Base-by-base conservation (phyloP, 495 filamentous ascomycete species). In the Annulohypoxylon nitens region DNA sequence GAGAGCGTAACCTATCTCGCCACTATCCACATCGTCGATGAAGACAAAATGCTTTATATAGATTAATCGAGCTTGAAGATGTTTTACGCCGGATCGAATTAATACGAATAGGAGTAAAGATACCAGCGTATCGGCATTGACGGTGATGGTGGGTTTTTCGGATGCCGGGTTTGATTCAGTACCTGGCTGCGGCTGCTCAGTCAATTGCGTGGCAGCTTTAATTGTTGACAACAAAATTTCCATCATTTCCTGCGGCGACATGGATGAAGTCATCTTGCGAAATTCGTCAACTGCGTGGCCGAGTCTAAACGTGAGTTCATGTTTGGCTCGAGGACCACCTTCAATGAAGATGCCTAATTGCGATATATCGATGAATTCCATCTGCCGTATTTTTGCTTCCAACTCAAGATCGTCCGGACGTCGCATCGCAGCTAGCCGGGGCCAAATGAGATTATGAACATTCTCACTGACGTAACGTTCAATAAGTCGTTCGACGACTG, bases 41-140 rank as follows among this genome's bases (percentile, higher is more conserved):
- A 97, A 98, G 75, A 97, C 93, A 73, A 97, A 99, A 67, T 96
- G 92, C 61, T 94, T 92, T 89, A 99, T 97, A 78, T 98, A 98
- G 34, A 92, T 83, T 48, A 98, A 79, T 14, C 95, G 87, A 20
- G 97, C 94, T 74, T 97, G 92, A 23, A 98, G 86, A 82, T 97
- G 90, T 54, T 93, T 90, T 12, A 97, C 89, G 74, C 97, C 93
- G 41, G 94, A 92, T 71, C 97, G 88, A 61, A 99, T 98, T 20
- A 98, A 93, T 23, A 99, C 93, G 61, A 97, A 87, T 16, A 99
- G 85, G 16, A 99, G 86, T 65, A 99, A 82, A 0, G 95, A 98
- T 1, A 99, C 97, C 20, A 99, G 83, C 1, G 95, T 93, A 84
- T 99, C 97, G 1, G 97, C 97, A 78, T 98, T 98, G 75, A 98